Evolutionary conservation across 2,329 filamentous ascomycete species (phyloP), one percentile per base, ranked within the genome.

Genomic region (Arthrobotrys entomopaga): DNA sequence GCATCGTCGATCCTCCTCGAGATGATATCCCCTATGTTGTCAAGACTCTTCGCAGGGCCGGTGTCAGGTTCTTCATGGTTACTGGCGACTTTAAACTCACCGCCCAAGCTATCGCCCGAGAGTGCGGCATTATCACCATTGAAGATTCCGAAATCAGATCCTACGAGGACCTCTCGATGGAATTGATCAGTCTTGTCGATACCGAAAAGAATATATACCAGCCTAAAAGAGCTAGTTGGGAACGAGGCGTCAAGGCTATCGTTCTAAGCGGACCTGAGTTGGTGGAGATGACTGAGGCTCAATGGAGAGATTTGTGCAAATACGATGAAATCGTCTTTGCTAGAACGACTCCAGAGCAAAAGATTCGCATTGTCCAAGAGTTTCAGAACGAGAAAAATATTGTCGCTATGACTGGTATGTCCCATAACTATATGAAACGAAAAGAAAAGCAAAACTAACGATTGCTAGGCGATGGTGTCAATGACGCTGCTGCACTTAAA

Each of bases 31-130:
- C 86, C 0, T 83, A 83, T 11, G 87, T 88, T 0, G 82, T 88
- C 26, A 82, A 83, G n/a, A 90, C 86, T 0, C 83, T 92, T 15
- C 86, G 90, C 11, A 84, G 86, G 0, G 91, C 91, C 2, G 89
- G 89, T 0, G 90, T 93, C 63, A 84, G 88, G n/a, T 88, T 92
- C 29, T 89, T 91, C 80, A 93, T 93, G 90, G 90, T 93, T 0
- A 93, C 91, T 0, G 90, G 91, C 8, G 91, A 93, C 79, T 92
- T 91, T 79, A 88, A 89, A 24, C 84, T 92, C 15, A 93, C 91
- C 0, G 90, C 91, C 0, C 84, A 88, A 75, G 89, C 90, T 0
- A 92, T 93, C 75, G 90, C 90, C 0, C 84, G 86, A 2, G 87
- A 92, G 64, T 91, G 89, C 72, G 89, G 90, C 7, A 92, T 92